Conservation (phyloP, 495 filamentous ascomycete genomes). For the Aspergillus saccharolyticus region DNA sequence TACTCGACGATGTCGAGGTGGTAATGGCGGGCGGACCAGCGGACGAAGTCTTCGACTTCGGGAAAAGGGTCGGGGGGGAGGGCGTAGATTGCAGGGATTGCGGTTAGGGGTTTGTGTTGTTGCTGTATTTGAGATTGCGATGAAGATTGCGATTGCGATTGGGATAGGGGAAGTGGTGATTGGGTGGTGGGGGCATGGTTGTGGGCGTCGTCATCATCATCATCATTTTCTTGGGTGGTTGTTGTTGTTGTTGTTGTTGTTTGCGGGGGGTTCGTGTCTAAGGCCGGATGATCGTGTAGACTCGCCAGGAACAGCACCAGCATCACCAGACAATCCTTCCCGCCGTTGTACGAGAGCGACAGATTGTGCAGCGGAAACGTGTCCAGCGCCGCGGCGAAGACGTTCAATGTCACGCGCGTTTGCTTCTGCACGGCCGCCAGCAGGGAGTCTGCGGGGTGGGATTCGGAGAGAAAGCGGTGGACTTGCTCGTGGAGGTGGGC, state of each 20-base stretch:
- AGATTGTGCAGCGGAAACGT: conserved; percentile 71
- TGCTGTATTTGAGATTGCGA: conserved; percentile 11
- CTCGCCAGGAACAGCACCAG: conserved; percentile 81
- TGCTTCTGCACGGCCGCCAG: conserved; percentile 63
- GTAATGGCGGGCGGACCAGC: conserved; percentile 56
- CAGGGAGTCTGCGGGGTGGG: conserved; percentile 53
- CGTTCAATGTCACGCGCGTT: conserved; percentile 61
- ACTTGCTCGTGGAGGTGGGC: conserved; percentile 58
- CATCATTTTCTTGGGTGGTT: too few relatives aligned
- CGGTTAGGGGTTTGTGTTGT: conserved; percentile 4
- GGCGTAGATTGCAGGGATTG: conserved; percentile 83
- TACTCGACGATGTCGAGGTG: conserved; percentile 73
- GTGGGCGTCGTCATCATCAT: neutral
- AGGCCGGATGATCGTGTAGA: conserved; percentile 35
- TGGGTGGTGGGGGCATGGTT: neutral
- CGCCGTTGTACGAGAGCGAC: conserved; percentile 93
- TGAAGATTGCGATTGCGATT: neutral
- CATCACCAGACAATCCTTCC: conserved; percentile 94
- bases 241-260: too few relatives aligned
- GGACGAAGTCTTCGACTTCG: conserved; percentile 81
- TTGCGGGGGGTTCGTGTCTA: neutral
- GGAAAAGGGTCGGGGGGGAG: conserved; percentile 72
- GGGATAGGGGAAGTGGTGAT: neutral
- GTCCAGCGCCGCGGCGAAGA: conserved; percentile 66
- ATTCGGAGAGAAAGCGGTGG: conserved; percentile 60